Evolutionary conservation across 176 grass and related monocot species (phyloP), one percentile per base, ranked within the genome.

Genomic region (Triticum urartu): DNA sequence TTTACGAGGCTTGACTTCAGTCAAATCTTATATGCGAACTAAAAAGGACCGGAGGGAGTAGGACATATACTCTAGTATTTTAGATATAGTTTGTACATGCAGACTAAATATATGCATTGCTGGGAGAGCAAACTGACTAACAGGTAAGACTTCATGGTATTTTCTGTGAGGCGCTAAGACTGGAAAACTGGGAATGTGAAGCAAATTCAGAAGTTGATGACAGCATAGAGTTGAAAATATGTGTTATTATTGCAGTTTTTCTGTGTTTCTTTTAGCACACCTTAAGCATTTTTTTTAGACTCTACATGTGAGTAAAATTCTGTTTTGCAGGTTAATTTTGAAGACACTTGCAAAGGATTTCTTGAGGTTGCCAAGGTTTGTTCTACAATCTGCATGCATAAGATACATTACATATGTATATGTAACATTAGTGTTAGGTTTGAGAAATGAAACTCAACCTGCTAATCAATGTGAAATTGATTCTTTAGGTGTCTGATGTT

Each of bases 281-380:
- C 38, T 65, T 78, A 26, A 71, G 14, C 4, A 70, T 10, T 54
- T 54, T 52, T 85, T 85, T 85, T 75, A 32, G 84, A 60, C 17
- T 83, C 69, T 84, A 72, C 18, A 72, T 56, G 61, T 14, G 20
- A 84, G 34, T n/a, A 75, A 86, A 81, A 24, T 65, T 45, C 20
- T 84, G 45, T 76, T 64, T 89, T 93, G 56, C 89, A 99, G 97
- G 97, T 99, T 85, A 99, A 99, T 91, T 99, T 99, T 85, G 97
- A 99, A 85, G 97, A 97, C 69, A 99, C 97, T 22, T 99, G 97
- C 90, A 99, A 99, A 97, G 97, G 97, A 38, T 99, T 99, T 89
- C 91, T 97, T 71, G 97, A 99, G 48, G 94, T 99, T 90, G 94
- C 97, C 85, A 99, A 99, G 97, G 97, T 99, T 85, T 89, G 90